phyloP scores from a whole-genome alignment of 129 eudicot species.

The Rutidosis leptorrhynchoides region DNA sequence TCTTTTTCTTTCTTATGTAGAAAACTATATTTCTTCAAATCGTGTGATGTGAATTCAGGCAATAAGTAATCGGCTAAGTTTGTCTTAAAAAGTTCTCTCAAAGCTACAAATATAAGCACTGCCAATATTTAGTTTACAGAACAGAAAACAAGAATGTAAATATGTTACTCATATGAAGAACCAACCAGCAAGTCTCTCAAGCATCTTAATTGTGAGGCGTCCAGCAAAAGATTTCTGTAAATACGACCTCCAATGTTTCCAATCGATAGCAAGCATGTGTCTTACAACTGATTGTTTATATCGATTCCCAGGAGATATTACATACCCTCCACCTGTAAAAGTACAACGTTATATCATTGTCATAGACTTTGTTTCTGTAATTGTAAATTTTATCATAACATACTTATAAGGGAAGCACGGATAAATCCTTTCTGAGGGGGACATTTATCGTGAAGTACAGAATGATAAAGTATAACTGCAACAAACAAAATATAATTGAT shows the following conservation, averaged over 20 bases:
- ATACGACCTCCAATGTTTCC: conserved; percentile 66
- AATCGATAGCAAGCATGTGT: conserved; percentile 71
- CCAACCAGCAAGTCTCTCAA: conserved; percentile 60
- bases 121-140: conserved; percentile 4
- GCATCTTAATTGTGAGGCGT: conserved; percentile 54
- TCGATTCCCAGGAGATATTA: conserved; percentile 52
- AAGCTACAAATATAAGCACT: conserved; percentile 43
- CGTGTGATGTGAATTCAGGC: conserved; percentile 43
- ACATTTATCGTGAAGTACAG: conserved; percentile 53
- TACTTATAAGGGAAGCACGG: conserved; percentile 73
- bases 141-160: conserved; percentile 4
- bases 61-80: conserved; percentile 40
- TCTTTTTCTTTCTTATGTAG: conserved; percentile 25
- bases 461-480: conserved; percentile 75
- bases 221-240: conserved; percentile 41
- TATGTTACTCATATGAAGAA: conserved; percentile 2
- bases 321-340: conserved; percentile 70
- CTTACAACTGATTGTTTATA: conserved; percentile 61
- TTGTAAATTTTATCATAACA: conserved; percentile 27
- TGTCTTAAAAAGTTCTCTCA: conserved; percentile 56
- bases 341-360: conserved; percentile 12
- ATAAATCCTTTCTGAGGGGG: conserved; percentile 53
- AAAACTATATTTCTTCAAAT: conserved; percentile 31
- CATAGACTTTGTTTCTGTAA: conserved; percentile 2
- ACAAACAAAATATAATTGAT: neutral